phyloP scores from a whole-genome alignment of 176 grass and related monocot genomes.

The Oryza nivara region DNA sequence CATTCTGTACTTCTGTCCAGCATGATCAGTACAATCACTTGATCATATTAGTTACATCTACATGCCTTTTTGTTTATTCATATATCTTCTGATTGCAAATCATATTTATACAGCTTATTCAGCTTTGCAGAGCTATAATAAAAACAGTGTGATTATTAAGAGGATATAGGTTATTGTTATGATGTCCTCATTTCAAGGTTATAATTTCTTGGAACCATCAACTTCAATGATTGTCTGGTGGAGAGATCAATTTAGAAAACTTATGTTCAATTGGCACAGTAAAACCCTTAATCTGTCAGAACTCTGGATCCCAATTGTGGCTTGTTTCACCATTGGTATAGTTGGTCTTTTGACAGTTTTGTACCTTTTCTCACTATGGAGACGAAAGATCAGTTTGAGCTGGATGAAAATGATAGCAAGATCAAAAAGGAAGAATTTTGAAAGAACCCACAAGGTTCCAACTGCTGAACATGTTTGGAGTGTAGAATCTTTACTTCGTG shows the following conservation, averaged over 20 bases:
- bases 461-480: slow-evolving; percentile 71
- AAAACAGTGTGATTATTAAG: background rate
- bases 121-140: slow-evolving; percentile 7
- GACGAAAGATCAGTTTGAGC: slow-evolving; percentile 60
- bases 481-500: slow-evolving; percentile 47
- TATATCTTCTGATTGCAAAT: slow-evolving; percentile 23
- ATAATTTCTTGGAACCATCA: background rate
- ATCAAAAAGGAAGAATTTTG: slow-evolving; percentile 60
- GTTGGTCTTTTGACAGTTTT: slow-evolving; percentile 52
- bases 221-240: slow-evolving; percentile 35
- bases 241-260: slow-evolving; percentile 38
- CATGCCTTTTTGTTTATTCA: slow-evolving; percentile 3
- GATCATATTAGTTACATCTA: background rate
- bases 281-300: slow-evolving; percentile 37
- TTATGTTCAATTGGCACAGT: slow-evolving; percentile 21
- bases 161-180: slow-evolving; percentile 30
- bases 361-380: slow-evolving; percentile 56
- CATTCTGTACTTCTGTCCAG: background rate
- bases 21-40: background rate
- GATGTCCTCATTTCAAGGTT: background rate
- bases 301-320: slow-evolving; percentile 53
- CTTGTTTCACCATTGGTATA: slow-evolving; percentile 38
- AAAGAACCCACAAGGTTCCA: slow-evolving; percentile 50
- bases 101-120: background rate
- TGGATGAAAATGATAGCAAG: slow-evolving; percentile 78